These are phyloP conservation scores for Colletotrichum lini DNA, from an alignment of 2,329 filamentous ascomycete genomes.

Conservation along the genomic window DNA sequence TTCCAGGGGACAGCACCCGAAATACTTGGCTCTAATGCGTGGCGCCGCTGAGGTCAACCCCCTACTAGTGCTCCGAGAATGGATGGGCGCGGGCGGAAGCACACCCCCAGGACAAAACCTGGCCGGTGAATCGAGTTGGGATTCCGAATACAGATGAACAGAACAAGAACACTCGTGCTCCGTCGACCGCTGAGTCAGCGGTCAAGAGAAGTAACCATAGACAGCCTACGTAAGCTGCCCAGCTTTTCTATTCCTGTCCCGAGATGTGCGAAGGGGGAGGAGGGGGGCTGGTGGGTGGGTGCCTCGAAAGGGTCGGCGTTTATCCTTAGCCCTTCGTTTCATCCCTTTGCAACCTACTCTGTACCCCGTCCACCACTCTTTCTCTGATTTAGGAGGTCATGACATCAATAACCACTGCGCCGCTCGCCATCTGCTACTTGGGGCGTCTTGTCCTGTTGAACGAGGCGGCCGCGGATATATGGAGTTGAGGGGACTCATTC, in stretches of 20 bases:
- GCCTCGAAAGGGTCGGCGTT: conserved; percentile 2
- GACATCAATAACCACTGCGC: background rate
- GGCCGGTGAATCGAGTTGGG: no score
- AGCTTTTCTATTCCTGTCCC: conserved; percentile 18
- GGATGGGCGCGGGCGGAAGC: no score
- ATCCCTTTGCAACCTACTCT: conserved; percentile 12
- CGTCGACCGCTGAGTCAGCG: no score
- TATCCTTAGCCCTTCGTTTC: conserved; percentile 27
- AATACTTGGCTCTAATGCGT: no score
- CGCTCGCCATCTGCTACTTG: background rate
- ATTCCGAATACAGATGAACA: no score
- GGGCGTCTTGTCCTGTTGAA: background rate
- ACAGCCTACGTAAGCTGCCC: background rate
- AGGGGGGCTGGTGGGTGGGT: background rate
- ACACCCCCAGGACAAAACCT: no score
- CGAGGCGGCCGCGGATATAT: background rate
- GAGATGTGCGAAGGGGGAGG: background rate
- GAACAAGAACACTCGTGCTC: no score
- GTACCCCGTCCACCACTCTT: conserved; percentile 13
- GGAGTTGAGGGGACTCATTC: background rate
- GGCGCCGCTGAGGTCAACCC: no score
- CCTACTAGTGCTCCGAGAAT: no score
- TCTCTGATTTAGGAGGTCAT: conserved; percentile 14
- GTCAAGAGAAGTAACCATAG: no score
- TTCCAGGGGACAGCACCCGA: no score